These are phyloP conservation scores for Mycena pura DNA, from an alignment of 768 basidiomycete species.

Conservation along the genomic window DNA sequence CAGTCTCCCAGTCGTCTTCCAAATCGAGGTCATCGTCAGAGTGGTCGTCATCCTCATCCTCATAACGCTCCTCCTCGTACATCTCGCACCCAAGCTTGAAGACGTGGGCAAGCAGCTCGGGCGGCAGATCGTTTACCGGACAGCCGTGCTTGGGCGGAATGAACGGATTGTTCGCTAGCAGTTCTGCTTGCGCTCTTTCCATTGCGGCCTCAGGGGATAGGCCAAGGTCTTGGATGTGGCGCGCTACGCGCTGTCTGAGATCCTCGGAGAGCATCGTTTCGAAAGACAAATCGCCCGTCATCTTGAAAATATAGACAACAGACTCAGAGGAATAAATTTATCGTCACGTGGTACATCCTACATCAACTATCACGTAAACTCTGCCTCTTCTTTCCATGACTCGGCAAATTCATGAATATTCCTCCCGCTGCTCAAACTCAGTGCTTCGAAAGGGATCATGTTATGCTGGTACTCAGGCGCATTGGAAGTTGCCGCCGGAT, in stretches of 20 bases:
- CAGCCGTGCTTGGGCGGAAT: conserved; percentile 53
- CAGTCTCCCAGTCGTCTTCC: conserved; percentile 44
- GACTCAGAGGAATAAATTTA: no score
- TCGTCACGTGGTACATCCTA: conserved; percentile 15
- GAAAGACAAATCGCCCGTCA: conserved; percentile 18
- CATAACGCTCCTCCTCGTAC: conserved; percentile 43
- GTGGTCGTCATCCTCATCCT: conserved; percentile 39
- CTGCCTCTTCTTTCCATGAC: conserved; percentile 60
- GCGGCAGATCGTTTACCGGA: conserved; percentile 59
- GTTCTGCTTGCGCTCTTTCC: conserved; percentile 38
- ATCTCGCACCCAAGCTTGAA: conserved; percentile 54
- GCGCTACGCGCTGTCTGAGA: conserved; percentile 11
- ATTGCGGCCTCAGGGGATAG: conserved; percentile 40
- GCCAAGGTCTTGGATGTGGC: conserved; percentile 33
- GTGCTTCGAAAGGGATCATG: conserved; percentile 89
- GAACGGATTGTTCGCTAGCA: conserved; percentile 56
- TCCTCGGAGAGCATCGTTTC: conserved; percentile 1
- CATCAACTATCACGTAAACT: conserved; percentile 12
- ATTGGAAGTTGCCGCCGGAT: conserved; percentile 71
- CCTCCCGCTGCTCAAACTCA: conserved; percentile 78
- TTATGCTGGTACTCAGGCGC: conserved; percentile 84
- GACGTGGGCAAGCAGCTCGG: conserved; percentile 62
- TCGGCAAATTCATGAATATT: conserved; percentile 77
- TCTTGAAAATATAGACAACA: conserved; percentile 4
- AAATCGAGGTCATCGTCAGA: conserved; percentile 41